Evolutionary conservation across 2,329 filamentous ascomycete genomes (phyloP), one percentile per base, ranked within the genome.

Genomic region (Neonectria coccinea): DNA sequence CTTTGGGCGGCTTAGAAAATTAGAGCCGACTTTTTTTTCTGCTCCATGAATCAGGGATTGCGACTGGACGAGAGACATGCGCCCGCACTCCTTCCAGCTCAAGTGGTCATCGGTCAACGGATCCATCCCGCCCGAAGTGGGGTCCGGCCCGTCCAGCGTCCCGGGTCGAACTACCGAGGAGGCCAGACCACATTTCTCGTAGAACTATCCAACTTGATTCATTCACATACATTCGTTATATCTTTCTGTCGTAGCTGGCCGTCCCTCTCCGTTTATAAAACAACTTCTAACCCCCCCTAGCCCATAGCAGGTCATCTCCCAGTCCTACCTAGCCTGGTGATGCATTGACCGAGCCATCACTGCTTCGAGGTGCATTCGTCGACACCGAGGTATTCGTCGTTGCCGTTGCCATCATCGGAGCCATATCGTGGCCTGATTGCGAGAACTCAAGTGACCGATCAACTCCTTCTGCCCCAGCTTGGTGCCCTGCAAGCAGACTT

Each of bases 341-440:
- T 50, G 67, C 56, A 53, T 69, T 68, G 39, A 68, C 45, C 2
- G 70, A 70, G 36, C 67, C 56, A 41, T 71, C 68, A 44, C 61
- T 60, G 12, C 67, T 69, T 41, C 61, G 64, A 53, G 67, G 62
- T 36, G 56, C 65, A 62, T 56, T 70, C 25, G 48, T 62, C 41
- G 66, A 58, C 27, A 58, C 33, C 48, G 52, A 5, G 16, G 56
- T 59, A 47, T 36, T 51, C 48, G 47, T 39, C 39, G 65, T 52
- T 41, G 57, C 65, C 27, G 58, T 65, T 22, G 59, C 62, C 55
- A 52, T 47, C 36, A 67, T 18, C n/a, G 41, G 50, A 16, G 66
- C 39, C 22, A 51, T 22, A 11, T 51, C 59, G 16, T 65, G 39
- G 9, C 58, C 55, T 20, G 59, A 50, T 16, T 60, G 70, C 16